Percentiles rank a stretch among this genome's conserved stretches.
Conservation (phyloP, 345 rosid genomes). For the Garcia nutans region DNA sequence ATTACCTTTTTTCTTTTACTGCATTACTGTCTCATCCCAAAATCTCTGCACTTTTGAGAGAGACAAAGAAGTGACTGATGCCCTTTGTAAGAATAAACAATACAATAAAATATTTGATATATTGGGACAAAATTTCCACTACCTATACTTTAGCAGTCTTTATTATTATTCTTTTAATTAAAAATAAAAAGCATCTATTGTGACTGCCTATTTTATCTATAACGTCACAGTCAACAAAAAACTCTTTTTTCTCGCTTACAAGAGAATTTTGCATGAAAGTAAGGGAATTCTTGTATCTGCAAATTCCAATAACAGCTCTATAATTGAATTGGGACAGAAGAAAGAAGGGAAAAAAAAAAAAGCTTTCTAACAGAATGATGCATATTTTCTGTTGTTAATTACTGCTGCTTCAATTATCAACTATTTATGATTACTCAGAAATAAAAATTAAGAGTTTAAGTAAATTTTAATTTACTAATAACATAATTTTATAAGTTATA, state of each 20-base stretch:
- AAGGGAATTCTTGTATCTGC: slow-evolving; percentile 66
- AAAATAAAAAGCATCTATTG: slow-evolving; percentile 15
- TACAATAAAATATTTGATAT: too few species aligned
- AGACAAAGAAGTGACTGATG: neutral
- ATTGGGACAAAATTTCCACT: slow-evolving; percentile 54
- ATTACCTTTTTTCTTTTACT: slow-evolving; percentile 30
- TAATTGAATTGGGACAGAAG: slow-evolving; percentile 34
- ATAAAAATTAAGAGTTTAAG: too few species aligned
- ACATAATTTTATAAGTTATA: too few species aligned
- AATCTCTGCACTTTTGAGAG: neutral
- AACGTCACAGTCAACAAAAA: slow-evolving; percentile 31
- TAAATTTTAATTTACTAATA: too few species aligned
- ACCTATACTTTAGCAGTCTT: slow-evolving; percentile 46
- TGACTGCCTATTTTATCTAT: slow-evolving; percentile 8
- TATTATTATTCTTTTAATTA: neutral
- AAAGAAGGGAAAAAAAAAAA: neutral
- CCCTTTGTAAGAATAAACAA: too few species aligned
- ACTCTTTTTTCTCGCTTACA: slow-evolving; percentile 21
- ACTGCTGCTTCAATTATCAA: too few species aligned
- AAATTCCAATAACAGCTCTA: slow-evolving; percentile 45
- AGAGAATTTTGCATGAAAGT: slow-evolving; percentile 49
- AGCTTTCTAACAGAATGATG: too few species aligned
- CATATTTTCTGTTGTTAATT: too few species aligned
- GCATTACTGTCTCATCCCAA: neutral
- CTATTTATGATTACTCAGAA: too few species aligned